Percentiles rank a stretch among this genome's conserved stretches.
Conservation (phyloP, 495 filamentous ascomycete species). For the Xylaria palmicola region DNA sequence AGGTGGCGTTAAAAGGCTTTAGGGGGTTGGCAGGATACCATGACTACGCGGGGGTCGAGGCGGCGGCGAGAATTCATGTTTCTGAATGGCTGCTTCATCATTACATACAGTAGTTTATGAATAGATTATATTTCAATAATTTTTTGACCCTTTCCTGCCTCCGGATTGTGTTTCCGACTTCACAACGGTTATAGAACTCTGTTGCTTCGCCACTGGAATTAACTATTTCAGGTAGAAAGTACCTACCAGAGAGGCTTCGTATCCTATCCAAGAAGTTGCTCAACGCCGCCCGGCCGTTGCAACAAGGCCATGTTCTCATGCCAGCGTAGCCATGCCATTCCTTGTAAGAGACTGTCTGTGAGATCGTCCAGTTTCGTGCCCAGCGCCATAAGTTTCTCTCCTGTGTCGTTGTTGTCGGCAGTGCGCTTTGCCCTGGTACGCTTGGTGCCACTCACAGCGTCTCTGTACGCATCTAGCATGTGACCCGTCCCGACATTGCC, state of each 20-base stretch:
- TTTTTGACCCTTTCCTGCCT: background rate
- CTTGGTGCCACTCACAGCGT: background rate
- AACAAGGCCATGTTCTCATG: constrained; percentile 62
- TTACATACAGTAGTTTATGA: background rate
- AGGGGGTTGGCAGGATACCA: background rate
- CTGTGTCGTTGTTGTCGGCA: constrained; percentile 26
- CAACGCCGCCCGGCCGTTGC: constrained; percentile 29
- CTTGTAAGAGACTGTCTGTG: constrained; percentile 86
- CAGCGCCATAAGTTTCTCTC: constrained; percentile 19
- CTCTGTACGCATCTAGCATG: constrained; percentile 34
- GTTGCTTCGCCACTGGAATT: too few relatives aligned
- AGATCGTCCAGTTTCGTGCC: constrained; percentile 82
- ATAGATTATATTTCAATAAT: background rate
- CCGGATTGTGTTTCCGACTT: too few relatives aligned
- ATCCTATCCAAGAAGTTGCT: constrained; percentile 18
- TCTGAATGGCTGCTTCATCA: background rate
- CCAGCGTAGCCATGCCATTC: constrained; percentile 83
- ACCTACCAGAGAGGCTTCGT: too few relatives aligned
- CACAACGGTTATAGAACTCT: too few relatives aligned
- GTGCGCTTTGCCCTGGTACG: constrained; percentile 15
- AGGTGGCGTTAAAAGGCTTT: background rate
- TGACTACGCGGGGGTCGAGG: background rate
- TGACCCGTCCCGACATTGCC: constrained; percentile 36
- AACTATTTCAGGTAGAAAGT: too few relatives aligned
- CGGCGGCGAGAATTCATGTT: background rate